phyloP scores from a whole-genome alignment of 306 rosid genomes.

The Sicyos edulis region DNA sequence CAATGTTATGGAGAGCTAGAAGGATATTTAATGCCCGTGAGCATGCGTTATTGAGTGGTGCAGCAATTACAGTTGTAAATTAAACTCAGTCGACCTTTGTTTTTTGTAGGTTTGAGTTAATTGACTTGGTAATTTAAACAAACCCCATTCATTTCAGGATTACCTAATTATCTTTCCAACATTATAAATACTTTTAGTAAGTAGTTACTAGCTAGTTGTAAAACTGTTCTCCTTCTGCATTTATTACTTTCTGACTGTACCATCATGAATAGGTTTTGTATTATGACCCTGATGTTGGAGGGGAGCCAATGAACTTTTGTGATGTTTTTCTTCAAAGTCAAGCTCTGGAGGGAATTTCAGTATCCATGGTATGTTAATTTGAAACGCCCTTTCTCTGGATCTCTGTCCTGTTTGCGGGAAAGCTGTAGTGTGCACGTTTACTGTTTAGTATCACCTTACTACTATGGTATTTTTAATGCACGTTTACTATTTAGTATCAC shows the following conservation, averaged over 20 bases:
- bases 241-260: slow-evolving; percentile 15
- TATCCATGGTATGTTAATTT: slow-evolving; percentile 73
- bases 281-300: slow-evolving; percentile 72
- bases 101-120: background rate
- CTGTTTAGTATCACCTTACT: too few relatives aligned
- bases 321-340: slow-evolving; percentile 94
- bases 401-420: background rate
- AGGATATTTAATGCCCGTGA: background rate
- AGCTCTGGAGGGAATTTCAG: slow-evolving; percentile 83
- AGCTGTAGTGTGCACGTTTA: too few relatives aligned
- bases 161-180: background rate
- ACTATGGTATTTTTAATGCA: too few relatives aligned
- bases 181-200: background rate
- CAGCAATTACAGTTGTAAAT: background rate
- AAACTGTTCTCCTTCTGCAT: background rate
- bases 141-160: background rate
- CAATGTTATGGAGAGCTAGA: slow-evolving; percentile 10
- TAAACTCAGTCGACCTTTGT: background rate
- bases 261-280: slow-evolving; percentile 53
- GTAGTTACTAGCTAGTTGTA: background rate
- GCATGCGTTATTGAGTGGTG: background rate
- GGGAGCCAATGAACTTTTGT: slow-evolving; percentile 76
- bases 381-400: background rate
- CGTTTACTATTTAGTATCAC: background rate
- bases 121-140: background rate